Evolutionary conservation across 2,329 filamentous ascomycete species (phyloP).

Genomic region (Phaeomoniella chlamydospora): DNA sequence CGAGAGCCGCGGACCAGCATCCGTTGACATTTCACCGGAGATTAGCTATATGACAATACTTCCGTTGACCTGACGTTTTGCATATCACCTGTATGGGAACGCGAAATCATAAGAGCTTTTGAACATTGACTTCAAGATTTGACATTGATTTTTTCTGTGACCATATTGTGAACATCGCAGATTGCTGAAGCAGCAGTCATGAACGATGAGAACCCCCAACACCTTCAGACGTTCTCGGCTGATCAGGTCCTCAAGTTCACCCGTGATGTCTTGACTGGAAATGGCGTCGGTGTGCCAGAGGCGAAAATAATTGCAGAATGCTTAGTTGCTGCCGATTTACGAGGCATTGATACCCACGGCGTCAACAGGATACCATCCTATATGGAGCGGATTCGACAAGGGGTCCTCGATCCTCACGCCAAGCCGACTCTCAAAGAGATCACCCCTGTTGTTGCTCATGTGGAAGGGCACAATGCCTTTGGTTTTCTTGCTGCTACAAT

Average conservation of each 20-base stretch:
- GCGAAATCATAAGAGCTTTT: too few relatives aligned
- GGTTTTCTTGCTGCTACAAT: conserved; percentile 56
- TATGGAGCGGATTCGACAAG: conserved; percentile 55
- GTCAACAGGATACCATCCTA: conserved; percentile 68
- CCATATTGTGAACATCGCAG: too few relatives aligned
- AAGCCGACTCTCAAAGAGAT: conserved; percentile 43
- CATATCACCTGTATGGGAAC: too few relatives aligned
- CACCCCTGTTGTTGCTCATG: conserved; percentile 57
- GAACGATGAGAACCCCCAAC: too few relatives aligned
- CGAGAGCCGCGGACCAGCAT: too few relatives aligned
- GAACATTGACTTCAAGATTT: too few relatives aligned
- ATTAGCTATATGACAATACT: too few relatives aligned
- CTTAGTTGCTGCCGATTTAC: conserved; percentile 59
- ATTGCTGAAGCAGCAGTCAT: too few relatives aligned
- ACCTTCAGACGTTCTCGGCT: too few relatives aligned
- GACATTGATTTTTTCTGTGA: too few relatives aligned
- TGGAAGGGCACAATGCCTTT: conserved; percentile 57
- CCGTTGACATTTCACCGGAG: too few relatives aligned
- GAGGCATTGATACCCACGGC: conserved; percentile 67
- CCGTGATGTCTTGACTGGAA: conserved; percentile 40
- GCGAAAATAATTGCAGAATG: conserved; percentile 51
- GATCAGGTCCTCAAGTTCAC: conserved; percentile 28
- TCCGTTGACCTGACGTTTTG: too few relatives aligned
- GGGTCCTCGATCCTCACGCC: conserved; percentile 49
- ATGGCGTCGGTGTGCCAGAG: conserved; percentile 45